Conservation (phyloP, 1,139 yeast genomes). For the Debaryomyces nepalensis region DNA sequence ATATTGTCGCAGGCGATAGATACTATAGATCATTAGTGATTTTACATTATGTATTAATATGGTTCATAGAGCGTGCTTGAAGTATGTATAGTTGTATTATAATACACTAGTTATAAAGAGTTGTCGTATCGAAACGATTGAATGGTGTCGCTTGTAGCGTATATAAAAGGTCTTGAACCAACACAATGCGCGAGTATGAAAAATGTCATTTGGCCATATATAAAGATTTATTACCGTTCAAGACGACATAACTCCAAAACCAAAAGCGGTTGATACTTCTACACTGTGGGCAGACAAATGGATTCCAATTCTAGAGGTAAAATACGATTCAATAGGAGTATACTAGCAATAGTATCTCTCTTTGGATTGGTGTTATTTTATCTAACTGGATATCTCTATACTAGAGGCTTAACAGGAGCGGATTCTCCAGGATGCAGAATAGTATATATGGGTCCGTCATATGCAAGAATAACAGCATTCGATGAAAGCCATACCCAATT, state of each 20-base stretch:
- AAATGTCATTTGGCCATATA: not conserved
- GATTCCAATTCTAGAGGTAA: conserved; percentile 14
- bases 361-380: conserved; percentile 24
- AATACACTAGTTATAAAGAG: no score
- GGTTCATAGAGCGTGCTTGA: no score
- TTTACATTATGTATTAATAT: no score
- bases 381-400: conserved; percentile 25
- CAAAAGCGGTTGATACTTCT: not conserved
- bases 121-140: no score
- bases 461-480: conserved; percentile 72
- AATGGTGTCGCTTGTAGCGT: not conserved
- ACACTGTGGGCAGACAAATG: conserved; percentile 10
- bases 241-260: not conserved
- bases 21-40: no score
- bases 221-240: not conserved
- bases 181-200: not conserved
- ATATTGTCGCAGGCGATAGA: conserved; percentile 2
- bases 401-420: conserved; percentile 31
- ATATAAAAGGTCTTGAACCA: not conserved
- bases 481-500: conserved; percentile 71
- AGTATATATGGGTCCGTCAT: conserved; percentile 77
- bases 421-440: conserved; percentile 54
- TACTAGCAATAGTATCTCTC: conserved; percentile 17
- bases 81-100: no score
- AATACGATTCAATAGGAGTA: conserved; percentile 17